Evolutionary conservation across 352 stramenopile species (phyloP).

Genomic region (Globisporangium lucens): DNA sequence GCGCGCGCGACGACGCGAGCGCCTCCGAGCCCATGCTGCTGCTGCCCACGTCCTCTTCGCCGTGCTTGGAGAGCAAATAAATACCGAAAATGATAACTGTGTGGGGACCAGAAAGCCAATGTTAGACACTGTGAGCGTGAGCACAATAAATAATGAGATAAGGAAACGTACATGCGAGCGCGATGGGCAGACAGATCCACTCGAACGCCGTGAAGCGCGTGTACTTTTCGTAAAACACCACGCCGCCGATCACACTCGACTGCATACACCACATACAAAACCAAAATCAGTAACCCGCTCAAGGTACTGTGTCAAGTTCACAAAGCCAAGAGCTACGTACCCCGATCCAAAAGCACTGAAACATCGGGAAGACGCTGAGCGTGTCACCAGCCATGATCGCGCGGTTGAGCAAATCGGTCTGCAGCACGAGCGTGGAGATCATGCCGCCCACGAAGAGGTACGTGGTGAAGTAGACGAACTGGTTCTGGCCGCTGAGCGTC

Average conservation of each 20-base stretch:
- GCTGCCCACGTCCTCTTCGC: conserved; percentile 40
- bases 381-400: conserved; percentile 83
- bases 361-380: conserved; percentile 86
- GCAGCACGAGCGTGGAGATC: conserved; percentile 77
- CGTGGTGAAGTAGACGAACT: conserved; percentile 84
- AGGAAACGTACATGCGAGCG: conserved; percentile 57
- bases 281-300: conserved; percentile 12
- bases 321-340: conserved; percentile 30
- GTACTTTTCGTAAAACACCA: conserved; percentile 89
- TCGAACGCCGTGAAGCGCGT: conserved; percentile 69
- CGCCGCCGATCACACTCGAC: conserved; percentile 80
- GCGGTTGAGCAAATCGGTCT: conserved; percentile 81
- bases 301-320: background rate
- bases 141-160: background rate
- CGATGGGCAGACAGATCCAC: conserved; percentile 79
- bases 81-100: conserved; percentile 84
- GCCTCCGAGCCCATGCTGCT: conserved; percentile 24
- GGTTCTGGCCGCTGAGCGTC: conserved; percentile 74
- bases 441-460: conserved; percentile 83
- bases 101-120: background rate
- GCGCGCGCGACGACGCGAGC: conserved; percentile 24
- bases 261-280: conserved; percentile 20
- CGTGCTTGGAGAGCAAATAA: conserved; percentile 79
- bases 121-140: too few relatives aligned
- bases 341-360: conserved; percentile 88